Conservation (phyloP, 1,284 basidiomycete species). For the Leccinum solheimii region DNA sequence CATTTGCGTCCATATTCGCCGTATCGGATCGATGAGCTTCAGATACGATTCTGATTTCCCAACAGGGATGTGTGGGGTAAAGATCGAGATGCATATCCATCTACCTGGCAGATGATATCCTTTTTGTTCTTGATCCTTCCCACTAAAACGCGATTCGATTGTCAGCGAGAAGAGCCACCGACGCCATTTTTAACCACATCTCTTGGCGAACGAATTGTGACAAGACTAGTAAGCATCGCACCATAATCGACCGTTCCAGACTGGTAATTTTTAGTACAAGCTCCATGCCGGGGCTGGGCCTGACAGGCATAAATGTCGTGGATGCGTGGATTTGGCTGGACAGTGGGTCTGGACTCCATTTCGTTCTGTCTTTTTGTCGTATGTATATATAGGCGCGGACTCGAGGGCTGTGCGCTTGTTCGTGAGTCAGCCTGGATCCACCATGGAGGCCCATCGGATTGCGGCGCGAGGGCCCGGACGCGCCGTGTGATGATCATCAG, state of each 20-base stretch:
- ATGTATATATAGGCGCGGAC: background rate
- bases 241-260: constrained; percentile 15
- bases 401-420: background rate
- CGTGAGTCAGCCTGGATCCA: background rate
- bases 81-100: constrained; percentile 15
- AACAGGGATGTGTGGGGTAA: background rate
- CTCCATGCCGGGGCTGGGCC: background rate
- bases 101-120: background rate
- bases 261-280: background rate
- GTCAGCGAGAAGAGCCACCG: background rate
- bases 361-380: background rate
- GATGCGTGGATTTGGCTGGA: constrained; percentile 1
- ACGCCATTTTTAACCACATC: background rate
- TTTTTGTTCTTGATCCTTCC: background rate
- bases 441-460: background rate
- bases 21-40: background rate
- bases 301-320: background rate
- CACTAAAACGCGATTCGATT: background rate
- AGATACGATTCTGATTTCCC: background rate
- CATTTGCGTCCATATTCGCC: background rate
- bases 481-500: background rate
- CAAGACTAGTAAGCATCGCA: background rate
- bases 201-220: background rate
- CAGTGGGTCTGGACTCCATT: background rate
- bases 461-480: background rate